These are phyloP conservation scores for Cutaneotrichosporon cutaneum DNA, from an alignment of 1,284 basidiomycete genomes.

Conservation along the genomic window DNA sequence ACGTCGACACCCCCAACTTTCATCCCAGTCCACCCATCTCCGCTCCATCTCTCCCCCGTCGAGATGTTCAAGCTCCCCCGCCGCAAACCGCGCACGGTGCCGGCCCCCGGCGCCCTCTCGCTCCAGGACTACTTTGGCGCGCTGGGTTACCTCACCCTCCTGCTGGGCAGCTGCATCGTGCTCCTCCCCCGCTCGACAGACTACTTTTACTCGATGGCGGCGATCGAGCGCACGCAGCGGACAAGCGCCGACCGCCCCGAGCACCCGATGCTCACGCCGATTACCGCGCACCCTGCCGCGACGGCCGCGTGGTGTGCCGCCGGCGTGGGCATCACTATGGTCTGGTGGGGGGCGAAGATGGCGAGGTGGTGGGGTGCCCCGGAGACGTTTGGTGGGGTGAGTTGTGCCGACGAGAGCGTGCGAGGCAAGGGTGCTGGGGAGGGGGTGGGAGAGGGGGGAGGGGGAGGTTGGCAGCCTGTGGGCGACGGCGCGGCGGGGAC, in stretches of 20 bases:
- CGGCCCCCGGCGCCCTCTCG: conserved; percentile 27
- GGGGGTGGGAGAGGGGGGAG: too few relatives aligned
- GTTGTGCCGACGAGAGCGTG: conserved; percentile 2
- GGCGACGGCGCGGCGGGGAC: too few relatives aligned
- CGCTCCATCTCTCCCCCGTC: neutral
- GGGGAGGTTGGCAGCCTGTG: too few relatives aligned
- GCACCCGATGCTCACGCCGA: conserved; percentile 62
- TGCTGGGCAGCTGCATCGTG: conserved; percentile 65
- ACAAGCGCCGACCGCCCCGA: conserved; percentile 61
- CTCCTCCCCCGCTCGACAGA: conserved; percentile 65
- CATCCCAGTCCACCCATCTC: neutral
- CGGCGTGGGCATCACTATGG: conserved; percentile 62
- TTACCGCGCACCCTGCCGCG: conserved; percentile 64
- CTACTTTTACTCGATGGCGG: conserved; percentile 53
- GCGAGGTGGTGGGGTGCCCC: conserved; percentile 56
- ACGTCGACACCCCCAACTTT: neutral
- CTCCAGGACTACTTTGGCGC: conserved; percentile 65
- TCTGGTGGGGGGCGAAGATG: conserved; percentile 72
- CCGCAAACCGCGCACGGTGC: neutral
- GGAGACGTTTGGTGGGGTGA: conserved; percentile 20
- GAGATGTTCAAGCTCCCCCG: neutral
- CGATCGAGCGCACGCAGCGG: conserved; percentile 18
- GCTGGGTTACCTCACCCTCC: conserved; percentile 67
- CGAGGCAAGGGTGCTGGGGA: neutral
- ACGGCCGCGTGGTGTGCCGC: conserved; percentile 64